Evolutionary conservation across 306 rosid species (phyloP), one percentile per base, ranked within the genome.

Genomic region (Vigna hirtella): DNA sequence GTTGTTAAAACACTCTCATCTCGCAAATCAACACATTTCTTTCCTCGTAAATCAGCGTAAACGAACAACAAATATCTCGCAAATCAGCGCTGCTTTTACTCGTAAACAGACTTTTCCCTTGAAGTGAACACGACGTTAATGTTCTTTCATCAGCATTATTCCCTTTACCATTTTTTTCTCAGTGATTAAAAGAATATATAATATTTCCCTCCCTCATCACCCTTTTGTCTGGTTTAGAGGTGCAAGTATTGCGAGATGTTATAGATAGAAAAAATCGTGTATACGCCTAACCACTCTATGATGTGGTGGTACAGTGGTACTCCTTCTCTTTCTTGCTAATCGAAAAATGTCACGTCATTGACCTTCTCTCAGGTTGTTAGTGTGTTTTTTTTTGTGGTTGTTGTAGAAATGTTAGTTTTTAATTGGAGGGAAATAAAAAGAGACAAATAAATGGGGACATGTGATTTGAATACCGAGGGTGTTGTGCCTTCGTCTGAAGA

Each of bases 261-360:
- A 30, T 30, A 34, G 22, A 64, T n/a, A 64, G 9, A 8, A 17
- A 34, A 9, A 64, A 64, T 49, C 15, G 14, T 64, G 28, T 64
- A 28, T 38, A 36, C 70, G 9, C 70, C 70, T 64, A 66, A 66
- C 71, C 1, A 18, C 32, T 66, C n/a, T 38, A 7, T 38, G 15
- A 34, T 64, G 38, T n/a, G 11, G 26, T 20, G 61, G 61, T 18
- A 2, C 20, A 58, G 64, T 2, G 48, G 70, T 65, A 36, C 47
- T 66, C 49, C 69, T 64, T 38, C 70, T 64, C 70, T 66, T 17
- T 18, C 17, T 17, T 50, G 1, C 53, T 66, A 20, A 66, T 66
- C 11, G 11, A 42, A 43, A 66, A 42, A 20, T 12, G 72, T 43
- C 72, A 66, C 36, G 53, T 66, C 70, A 17, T 18, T 66, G 24